A percentile compares a stretch with the other conserved stretches of the same genome.
phyloP scores from a whole-genome alignment of 2,329 filamentous ascomycete genomes.

The Hymenoscyphus fraxineus region DNA sequence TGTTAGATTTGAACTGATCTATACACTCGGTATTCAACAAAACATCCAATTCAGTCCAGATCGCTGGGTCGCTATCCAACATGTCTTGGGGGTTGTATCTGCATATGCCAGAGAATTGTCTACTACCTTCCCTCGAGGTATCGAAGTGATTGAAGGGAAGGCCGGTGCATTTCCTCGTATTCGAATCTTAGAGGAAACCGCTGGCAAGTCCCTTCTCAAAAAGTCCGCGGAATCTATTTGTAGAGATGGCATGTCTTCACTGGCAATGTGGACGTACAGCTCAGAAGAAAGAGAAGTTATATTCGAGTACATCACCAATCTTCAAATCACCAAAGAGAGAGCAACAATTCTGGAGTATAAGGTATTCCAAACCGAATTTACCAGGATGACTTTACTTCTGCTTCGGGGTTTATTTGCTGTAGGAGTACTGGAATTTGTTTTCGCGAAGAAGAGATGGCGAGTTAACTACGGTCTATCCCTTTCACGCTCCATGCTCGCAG shows the following conservation, averaged over 20 bases:
- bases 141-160: constrained; percentile 40
- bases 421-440: constrained; percentile 50
- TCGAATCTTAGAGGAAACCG: constrained; percentile 36
- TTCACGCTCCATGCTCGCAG: constrained; percentile 44
- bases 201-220: neutral
- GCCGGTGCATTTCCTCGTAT: constrained; percentile 46
- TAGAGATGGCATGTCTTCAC: constrained; percentile 6
- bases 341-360: neutral
- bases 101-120: neutral
- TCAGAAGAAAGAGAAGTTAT: neutral
- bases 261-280: neutral
- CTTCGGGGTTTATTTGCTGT: constrained; percentile 53
- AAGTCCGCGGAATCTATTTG: constrained; percentile 11
- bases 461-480: constrained; percentile 46
- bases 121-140: constrained; percentile 28
- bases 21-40: constrained; percentile 54
- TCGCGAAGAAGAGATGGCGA: constrained; percentile 57
- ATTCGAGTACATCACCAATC: neutral
- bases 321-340: neutral
- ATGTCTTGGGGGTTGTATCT: constrained; percentile 45
- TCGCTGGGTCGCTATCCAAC: constrained; percentile 55
- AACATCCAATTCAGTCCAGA: constrained; percentile 49
- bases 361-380: neutral
- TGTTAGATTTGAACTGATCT: constrained; percentile 58
- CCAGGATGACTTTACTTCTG: constrained; percentile 27